Conservation (phyloP, 1,139 yeast species). For the Candida labiduridarum region DNA sequence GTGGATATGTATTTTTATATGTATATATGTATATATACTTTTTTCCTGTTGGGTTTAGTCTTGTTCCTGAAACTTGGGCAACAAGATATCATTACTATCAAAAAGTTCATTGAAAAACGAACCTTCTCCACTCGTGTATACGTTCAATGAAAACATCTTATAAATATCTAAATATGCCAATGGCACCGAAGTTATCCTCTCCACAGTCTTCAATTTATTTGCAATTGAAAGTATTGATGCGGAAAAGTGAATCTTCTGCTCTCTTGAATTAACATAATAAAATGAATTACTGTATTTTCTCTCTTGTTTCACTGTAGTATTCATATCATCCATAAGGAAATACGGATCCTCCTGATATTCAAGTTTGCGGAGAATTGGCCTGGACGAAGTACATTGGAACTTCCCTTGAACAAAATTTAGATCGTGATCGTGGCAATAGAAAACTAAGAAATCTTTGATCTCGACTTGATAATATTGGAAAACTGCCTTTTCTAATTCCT, state of each 20-base stretch:
- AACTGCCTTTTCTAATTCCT: conserved; percentile 4
- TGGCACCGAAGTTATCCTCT: conserved; percentile 1
- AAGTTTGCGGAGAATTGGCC: neutral
- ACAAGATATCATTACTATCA: conserved; percentile 2
- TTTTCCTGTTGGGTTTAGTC: neutral
- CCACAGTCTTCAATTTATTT: conserved; percentile 1
- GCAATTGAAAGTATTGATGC: conserved; percentile 2
- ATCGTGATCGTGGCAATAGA: conserved; percentile 1
- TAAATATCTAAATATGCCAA: conserved; percentile 3
- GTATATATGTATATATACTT: neutral
- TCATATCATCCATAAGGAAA: conserved; percentile 1
- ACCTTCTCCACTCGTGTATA: conserved; percentile 3
- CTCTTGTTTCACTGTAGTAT: neutral
- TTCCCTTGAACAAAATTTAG: neutral
- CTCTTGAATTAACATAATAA: conserved; percentile 1
- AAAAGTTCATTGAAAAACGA: neutral
- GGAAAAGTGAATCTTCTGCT: conserved; percentile 1
- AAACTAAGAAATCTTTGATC: conserved; percentile 5
- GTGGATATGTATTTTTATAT: neutral
- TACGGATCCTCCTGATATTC: neutral
- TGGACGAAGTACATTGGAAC: neutral
- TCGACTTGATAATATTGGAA: conserved; percentile 4
- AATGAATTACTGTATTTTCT: conserved; percentile 1
- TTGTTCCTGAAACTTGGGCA: neutral
- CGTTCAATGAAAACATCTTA: neutral